These are phyloP conservation scores for Globisporangium solare DNA, from an alignment of 352 stramenopile genomes.

Conservation along the genomic window DNA sequence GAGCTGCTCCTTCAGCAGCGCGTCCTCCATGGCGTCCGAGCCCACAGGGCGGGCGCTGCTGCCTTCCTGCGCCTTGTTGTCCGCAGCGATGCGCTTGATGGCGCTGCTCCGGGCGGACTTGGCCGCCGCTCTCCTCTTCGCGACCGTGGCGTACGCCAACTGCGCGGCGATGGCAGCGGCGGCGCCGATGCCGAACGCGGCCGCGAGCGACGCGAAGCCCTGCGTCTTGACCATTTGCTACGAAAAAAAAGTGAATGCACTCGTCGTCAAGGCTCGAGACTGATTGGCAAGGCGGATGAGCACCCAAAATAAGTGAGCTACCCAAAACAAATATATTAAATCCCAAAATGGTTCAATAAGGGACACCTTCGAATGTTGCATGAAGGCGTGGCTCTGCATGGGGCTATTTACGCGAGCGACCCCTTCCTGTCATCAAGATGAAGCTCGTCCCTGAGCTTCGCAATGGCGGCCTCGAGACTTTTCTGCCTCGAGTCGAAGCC, in stretches of 20 bases:
- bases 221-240: slow-evolving; percentile 46
- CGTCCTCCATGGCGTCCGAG: slow-evolving; percentile 38
- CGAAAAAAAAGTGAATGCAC: no score
- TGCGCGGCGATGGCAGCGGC: slow-evolving; percentile 38
- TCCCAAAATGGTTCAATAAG: not conserved
- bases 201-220: slow-evolving; percentile 23
- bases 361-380: not conserved
- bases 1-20: slow-evolving; percentile 78
- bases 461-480: slow-evolving; percentile 8
- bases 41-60: slow-evolving; percentile 8
- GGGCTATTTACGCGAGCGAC: not conserved
- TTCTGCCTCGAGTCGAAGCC: not conserved
- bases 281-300: no score
- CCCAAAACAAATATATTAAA: slow-evolving; percentile 4
- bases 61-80: slow-evolving; percentile 6
- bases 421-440: not conserved
- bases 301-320: not conserved
- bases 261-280: no score
- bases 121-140: slow-evolving; percentile 16
- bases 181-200: slow-evolving; percentile 57
- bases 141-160: slow-evolving; percentile 29
- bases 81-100: not conserved
- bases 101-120: not conserved
- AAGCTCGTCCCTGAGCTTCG: slow-evolving; percentile 1
- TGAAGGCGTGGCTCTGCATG: not conserved